These are phyloP conservation scores for Calonectria pteridis DNA, from an alignment of 2,329 filamentous ascomycete genomes.

Conservation along the genomic window DNA sequence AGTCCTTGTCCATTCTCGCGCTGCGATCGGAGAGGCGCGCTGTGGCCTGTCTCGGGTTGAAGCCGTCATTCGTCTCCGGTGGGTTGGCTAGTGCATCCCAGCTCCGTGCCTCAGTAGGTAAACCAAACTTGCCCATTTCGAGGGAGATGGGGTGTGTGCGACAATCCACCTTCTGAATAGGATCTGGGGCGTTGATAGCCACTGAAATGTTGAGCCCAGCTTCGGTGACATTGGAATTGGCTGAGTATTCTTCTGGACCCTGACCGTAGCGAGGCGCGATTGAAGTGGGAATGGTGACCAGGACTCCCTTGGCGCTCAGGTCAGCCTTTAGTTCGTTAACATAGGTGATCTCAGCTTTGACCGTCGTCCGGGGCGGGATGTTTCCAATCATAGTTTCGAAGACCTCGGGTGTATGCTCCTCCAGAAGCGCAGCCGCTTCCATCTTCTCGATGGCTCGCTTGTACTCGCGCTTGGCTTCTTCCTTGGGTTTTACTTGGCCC, in stretches of 20 bases:
- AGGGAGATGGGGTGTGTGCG: neutral
- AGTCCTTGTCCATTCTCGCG: neutral
- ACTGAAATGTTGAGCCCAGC: neutral
- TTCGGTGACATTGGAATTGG: neutral
- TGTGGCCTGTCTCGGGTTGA: neutral
- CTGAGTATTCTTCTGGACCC: neutral
- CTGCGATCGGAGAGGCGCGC: neutral
- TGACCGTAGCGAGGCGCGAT: neutral
- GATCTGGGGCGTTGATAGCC: neutral
- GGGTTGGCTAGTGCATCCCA: neutral
- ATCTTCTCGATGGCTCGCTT: neutral
- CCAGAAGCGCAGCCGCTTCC: neutral
- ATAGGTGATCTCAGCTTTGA: neutral
- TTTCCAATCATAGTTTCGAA: neutral
- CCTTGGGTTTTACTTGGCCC: neutral
- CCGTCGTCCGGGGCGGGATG: neutral
- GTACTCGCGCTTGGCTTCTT: neutral
- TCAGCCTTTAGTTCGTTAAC: neutral
- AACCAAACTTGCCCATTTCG: neutral
- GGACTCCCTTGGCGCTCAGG: neutral
- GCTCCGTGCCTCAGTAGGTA: neutral
- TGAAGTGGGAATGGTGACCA: neutral
- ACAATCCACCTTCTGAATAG: neutral
- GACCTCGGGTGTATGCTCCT: neutral
- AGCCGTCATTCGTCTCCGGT: neutral